Percentiles rank a stretch among this genome's conserved stretches.
Evolutionary conservation across 176 grass and related monocot genomes (phyloP).

Genomic region (Luzula sylvatica): DNA sequence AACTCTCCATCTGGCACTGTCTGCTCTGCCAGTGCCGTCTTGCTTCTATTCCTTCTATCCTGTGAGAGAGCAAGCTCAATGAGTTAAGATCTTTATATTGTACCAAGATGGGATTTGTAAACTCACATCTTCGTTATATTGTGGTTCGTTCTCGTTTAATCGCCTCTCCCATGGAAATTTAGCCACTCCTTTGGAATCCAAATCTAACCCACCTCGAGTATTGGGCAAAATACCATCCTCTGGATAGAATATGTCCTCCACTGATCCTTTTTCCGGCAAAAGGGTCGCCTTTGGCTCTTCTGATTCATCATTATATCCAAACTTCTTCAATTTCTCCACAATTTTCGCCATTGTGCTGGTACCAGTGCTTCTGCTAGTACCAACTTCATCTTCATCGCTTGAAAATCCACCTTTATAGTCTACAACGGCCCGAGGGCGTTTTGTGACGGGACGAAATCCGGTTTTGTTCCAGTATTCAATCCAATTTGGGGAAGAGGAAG

Average conservation of each 20-base stretch:
- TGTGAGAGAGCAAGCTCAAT: neutral
- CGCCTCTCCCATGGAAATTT: slow-evolving; percentile 83
- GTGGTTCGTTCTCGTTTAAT: slow-evolving; percentile 3
- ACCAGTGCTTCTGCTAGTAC: slow-evolving; percentile 45
- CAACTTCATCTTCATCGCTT: slow-evolving; percentile 47
- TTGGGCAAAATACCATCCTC: slow-evolving; percentile 80
- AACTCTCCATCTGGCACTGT: slow-evolving; percentile 72
- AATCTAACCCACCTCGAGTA: slow-evolving; percentile 37
- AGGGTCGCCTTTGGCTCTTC: slow-evolving; percentile 11
- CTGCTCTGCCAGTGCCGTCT: slow-evolving; percentile 70
- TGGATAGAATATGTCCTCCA: slow-evolving; percentile 70
- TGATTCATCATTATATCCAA: slow-evolving; percentile 47
- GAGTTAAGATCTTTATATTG: neutral
- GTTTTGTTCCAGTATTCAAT: slow-evolving; percentile 21
- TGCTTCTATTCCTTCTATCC: slow-evolving; percentile 26
- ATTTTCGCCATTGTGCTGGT: slow-evolving; percentile 78
- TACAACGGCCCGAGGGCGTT: slow-evolving; percentile 15
- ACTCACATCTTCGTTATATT: slow-evolving; percentile 7
- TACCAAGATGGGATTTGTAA: neutral
- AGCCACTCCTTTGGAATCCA: slow-evolving; percentile 27
- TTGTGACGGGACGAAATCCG: slow-evolving; percentile 20
- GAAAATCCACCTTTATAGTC: slow-evolving; percentile 67
- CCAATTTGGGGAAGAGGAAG: slow-evolving; percentile 43
- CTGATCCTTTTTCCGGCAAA: slow-evolving; percentile 52
- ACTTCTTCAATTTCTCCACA: slow-evolving; percentile 55